phyloP scores from a whole-genome alignment of 2,329 filamentous ascomycete species.

The Cladobotryum protrusum region DNA sequence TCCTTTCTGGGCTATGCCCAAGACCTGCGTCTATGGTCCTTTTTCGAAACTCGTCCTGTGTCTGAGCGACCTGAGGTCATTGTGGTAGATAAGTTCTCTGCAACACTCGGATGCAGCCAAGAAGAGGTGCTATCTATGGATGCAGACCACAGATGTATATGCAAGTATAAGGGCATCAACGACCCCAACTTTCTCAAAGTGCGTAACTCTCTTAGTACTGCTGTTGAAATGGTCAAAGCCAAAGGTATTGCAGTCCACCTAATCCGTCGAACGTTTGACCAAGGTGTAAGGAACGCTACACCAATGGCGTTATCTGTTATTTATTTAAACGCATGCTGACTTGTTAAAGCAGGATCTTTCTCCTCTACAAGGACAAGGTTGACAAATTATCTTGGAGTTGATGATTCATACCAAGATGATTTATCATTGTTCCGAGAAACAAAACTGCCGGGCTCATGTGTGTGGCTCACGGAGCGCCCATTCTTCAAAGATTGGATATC shows the following conservation, averaged over 20 bases:
- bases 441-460: conserved; percentile 6
- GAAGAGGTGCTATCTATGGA: neutral
- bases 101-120: neutral
- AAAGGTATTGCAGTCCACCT: neutral
- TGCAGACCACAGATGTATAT: conserved; percentile 3
- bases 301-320: too few species aligned
- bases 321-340: too few species aligned
- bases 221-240: neutral
- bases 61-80: neutral
- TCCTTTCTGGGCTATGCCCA: conserved; percentile 1
- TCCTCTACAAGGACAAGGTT: neutral
- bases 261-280: neutral
- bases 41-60: neutral
- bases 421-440: neutral
- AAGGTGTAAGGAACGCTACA: too few species aligned
- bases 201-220: neutral
- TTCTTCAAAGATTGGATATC: conserved; percentile 1
- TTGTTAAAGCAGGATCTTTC: neutral
- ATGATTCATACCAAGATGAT: conserved; percentile 5
- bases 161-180: neutral
- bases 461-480: conserved; percentile 3
- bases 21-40: conserved; percentile 4
- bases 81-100: conserved; percentile 1
- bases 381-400: neutral
- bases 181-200: conserved; percentile 1